A percentile compares a stretch with the other conserved stretches of the same genome.
These are phyloP conservation scores for Leishmania mexicana DNA, from an alignment of 208 protist genomes.

Conservation along the genomic window DNA sequence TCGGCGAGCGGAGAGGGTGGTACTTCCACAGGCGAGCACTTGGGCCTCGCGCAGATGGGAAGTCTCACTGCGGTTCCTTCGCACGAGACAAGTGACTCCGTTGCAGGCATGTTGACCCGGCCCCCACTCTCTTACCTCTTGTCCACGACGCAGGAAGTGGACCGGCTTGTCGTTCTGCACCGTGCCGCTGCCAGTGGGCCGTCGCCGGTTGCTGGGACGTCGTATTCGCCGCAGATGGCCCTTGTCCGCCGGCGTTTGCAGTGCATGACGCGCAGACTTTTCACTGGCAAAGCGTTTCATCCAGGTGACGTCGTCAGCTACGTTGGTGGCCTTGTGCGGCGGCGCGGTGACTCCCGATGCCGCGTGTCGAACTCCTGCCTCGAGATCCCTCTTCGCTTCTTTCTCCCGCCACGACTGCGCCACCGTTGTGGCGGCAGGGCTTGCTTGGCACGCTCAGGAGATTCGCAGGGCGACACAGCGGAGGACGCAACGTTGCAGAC, in stretches of 20 bases:
- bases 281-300: slow-evolving; percentile 73
- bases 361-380: slow-evolving; percentile 68
- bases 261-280: slow-evolving; percentile 61
- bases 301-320: slow-evolving; percentile 72
- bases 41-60: too few species aligned
- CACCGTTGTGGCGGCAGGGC: background rate
- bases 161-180: slow-evolving; percentile 35
- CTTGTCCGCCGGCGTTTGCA: slow-evolving; percentile 37
- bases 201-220: too few species aligned
- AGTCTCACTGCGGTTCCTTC: background rate
- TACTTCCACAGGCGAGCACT: background rate
- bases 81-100: too few species aligned
- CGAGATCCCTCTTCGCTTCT: slow-evolving; percentile 64
- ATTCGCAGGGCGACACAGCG: background rate
- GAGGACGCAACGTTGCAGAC: slow-evolving; percentile 10
- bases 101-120: background rate
- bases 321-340: slow-evolving; percentile 70
- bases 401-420: slow-evolving; percentile 52
- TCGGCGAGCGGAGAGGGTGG: background rate
- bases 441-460: background rate
- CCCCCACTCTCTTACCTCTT: slow-evolving; percentile 23
- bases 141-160: slow-evolving; percentile 28
- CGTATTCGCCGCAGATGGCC: slow-evolving; percentile 21
- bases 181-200: background rate
- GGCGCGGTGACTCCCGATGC: slow-evolving; percentile 36